Evolutionary conservation across 2,329 filamentous ascomycete species (phyloP).

Genomic region (Lecanosticta acicola): DNA sequence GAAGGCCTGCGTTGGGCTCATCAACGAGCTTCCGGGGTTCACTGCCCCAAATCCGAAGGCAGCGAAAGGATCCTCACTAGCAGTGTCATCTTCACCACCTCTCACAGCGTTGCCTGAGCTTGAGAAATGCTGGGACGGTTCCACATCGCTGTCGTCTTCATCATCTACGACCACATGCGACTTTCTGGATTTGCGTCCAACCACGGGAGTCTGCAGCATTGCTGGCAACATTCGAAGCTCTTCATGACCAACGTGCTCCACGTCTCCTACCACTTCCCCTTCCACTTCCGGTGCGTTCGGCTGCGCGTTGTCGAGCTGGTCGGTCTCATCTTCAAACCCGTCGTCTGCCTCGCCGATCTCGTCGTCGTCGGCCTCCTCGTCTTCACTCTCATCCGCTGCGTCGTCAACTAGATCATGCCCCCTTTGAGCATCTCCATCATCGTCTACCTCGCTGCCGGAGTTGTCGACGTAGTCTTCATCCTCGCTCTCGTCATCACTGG

Average conservation of each 20-base stretch:
- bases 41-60: constrained; percentile 29
- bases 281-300: constrained; percentile 20
- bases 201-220: constrained; percentile 8
- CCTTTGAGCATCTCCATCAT: constrained; percentile 3
- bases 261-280: constrained; percentile 20
- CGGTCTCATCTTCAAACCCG: constrained; percentile 16
- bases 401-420: constrained; percentile 17
- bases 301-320: constrained; percentile 17
- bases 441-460: constrained; percentile 18
- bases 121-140: constrained; percentile 3
- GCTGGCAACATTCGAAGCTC: background rate
- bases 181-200: constrained; percentile 25
- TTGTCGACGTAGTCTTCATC: constrained; percentile 41
- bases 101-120: background rate
- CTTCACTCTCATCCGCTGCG: constrained; percentile 17
- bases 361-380: constrained; percentile 34
- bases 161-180: constrained; percentile 32
- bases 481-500: constrained; percentile 53
- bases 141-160: constrained; percentile 31
- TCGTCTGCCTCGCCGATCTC: constrained; percentile 25
- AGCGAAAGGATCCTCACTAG: constrained; percentile 30
- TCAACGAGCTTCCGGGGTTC: constrained; percentile 20
- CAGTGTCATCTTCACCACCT: constrained; percentile 5
- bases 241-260: constrained; percentile 35
- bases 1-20: constrained; percentile 34